Evolutionary conservation across 495 filamentous ascomycete species (phyloP).

Genomic region (Hypoxylon trugodes): DNA sequence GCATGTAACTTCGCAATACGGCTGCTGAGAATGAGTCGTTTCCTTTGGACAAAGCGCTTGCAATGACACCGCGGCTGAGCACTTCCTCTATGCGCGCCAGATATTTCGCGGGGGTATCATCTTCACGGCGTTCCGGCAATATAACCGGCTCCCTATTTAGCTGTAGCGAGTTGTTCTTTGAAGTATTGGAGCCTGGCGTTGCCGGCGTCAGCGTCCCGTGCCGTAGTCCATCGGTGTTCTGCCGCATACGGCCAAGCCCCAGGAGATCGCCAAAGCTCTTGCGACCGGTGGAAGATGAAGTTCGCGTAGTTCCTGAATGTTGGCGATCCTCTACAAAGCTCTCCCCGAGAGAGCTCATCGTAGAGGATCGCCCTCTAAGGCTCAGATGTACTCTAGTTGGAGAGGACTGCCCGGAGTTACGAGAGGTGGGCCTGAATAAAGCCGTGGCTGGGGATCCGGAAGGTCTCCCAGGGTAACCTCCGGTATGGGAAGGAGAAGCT

Average conservation of each 20-base stretch:
- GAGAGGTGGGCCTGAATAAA: conserved; percentile 70
- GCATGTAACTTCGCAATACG: conserved; percentile 92
- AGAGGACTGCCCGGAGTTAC: conserved; percentile 76
- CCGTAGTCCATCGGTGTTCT: conserved; percentile 73
- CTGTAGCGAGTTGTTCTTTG: conserved; percentile 76
- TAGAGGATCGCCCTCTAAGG: conserved; percentile 82
- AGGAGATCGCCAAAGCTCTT: conserved; percentile 92
- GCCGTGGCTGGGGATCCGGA: conserved; percentile 61
- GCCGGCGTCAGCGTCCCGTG: conserved; percentile 69
- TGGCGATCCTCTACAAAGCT: conserved; percentile 66
- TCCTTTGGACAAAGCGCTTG: conserved; percentile 81
- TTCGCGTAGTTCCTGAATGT: conserved; percentile 66
- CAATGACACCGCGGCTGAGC: conserved; percentile 79
- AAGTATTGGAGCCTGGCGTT: conserved; percentile 71
- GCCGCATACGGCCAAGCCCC: conserved; percentile 75
- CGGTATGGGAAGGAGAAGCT: conserved; percentile 42
- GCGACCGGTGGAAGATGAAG: conserved; percentile 83
- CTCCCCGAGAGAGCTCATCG: conserved; percentile 79
- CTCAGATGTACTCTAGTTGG: conserved; percentile 65
- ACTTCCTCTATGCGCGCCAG: conserved; percentile 80
- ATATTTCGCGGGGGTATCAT: conserved; percentile 90
- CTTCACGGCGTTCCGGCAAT: conserved; percentile 82
- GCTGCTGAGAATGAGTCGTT: conserved; percentile 83
- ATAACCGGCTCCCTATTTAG: conserved; percentile 67
- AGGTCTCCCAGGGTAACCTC: conserved; percentile 26